Base-by-base conservation (phyloP, 139 green algal species). In the Chlorella sp. region DNA sequence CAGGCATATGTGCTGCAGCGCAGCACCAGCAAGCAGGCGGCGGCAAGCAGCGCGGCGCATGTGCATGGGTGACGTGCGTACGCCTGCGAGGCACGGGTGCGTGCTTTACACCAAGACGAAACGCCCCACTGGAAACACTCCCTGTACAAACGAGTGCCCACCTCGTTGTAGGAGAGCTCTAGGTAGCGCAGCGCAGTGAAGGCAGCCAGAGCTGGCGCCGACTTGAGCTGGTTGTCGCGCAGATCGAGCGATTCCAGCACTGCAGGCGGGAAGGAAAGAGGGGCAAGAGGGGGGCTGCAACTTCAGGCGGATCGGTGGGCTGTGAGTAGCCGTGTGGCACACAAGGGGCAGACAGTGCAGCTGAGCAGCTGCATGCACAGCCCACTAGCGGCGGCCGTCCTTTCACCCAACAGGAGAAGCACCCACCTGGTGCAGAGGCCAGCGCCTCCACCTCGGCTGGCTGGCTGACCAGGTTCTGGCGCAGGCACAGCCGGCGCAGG, bases 81-180 rank as follows among this genome's bases (percentile, higher is more conserved):
- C 44, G 44, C 44, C 44, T 51, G 44, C 44, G 6, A 51, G 44
- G 44, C 44, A 51, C 7, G 9, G 44, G 7, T 51, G 44, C 9
- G 44, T 9, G 44, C n/a, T n/a, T n/a, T n/a, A n/a, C n/a, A n/a
- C n/a, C 9, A 51, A 51, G 44, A 6, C 44, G 44, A 51, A 16
- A 51, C 6, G 9, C 6, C 44, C 44, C 44, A 51, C 44, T 51
- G 9, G 9, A 9, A 51, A 6, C 44, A 51, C 7, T 9, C 9
- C 44, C 44, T 51, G 7, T 51, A 16, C 44, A 51, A 16, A 6
- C 6, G 6, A 6, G 9, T 51, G 7, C 44, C 44, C 44, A 82
- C 94, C 88, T 97, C 81, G 83, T 98, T 98, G 85, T 98, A 98
- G 0, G 94, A 98, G 3, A 96, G 86, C 81, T 98, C 96, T 23